These are phyloP conservation scores for Balansia obtecta DNA, from an alignment of 2,329 filamentous ascomycete genomes.

Conservation along the genomic window DNA sequence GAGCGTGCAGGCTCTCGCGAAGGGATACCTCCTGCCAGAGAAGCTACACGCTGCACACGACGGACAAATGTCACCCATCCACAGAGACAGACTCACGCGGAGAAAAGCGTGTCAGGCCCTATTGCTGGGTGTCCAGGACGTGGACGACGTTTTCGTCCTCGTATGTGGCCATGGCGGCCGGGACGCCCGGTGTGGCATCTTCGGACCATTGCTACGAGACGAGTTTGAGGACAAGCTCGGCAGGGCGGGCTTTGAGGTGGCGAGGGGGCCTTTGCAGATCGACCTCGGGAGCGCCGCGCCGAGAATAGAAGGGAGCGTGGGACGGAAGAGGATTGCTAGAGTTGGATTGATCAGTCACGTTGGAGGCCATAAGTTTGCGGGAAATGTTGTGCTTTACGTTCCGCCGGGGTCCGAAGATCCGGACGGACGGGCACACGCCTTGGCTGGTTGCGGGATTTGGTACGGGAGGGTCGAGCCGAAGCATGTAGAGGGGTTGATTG, in stretches of 20 bases:
- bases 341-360: conserved; percentile 68
- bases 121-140: conserved; percentile 45
- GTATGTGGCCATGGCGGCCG: conserved; percentile 80
- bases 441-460: conserved; percentile 67
- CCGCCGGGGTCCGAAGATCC: conserved; percentile 38
- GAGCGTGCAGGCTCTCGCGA: conserved; percentile 43
- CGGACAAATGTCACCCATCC: conserved; percentile 39
- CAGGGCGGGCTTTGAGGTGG: conserved; percentile 34
- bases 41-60: conserved; percentile 51
- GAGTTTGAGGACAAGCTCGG: conserved; percentile 56
- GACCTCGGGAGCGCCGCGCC: conserved; percentile 3
- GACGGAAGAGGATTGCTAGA: conserved; percentile 31
- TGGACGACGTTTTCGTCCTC: conserved; percentile 60
- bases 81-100: conserved; percentile 37
- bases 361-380: conserved; percentile 75
- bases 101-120: conserved; percentile 39
- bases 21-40: conserved; percentile 52
- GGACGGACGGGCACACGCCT: conserved; percentile 35
- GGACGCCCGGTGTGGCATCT: conserved; percentile 69
- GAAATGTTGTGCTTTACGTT: conserved; percentile 72
- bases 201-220: conserved; percentile 58
- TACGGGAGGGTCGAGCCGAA: conserved; percentile 66
- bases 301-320: conserved; percentile 11
- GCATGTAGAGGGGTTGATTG: conserved; percentile 64
- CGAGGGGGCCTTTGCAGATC: conserved; percentile 31